These are phyloP conservation scores for Erodium texanum DNA, from an alignment of 441 rosid species.

Conservation along the genomic window DNA sequence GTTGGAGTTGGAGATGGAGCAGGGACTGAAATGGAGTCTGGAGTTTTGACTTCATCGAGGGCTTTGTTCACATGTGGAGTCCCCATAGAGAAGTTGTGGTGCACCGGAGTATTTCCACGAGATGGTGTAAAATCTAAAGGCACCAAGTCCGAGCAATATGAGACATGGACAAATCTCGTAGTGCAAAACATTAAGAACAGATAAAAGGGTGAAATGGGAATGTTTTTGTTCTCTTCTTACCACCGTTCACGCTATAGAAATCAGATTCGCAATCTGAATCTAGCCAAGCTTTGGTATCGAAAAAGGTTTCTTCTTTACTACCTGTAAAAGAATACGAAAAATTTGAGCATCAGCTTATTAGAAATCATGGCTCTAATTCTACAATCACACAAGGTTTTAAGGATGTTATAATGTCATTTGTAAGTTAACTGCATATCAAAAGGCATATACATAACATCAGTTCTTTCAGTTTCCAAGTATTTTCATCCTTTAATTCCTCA, in stretches of 20 bases:
- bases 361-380: background rate
- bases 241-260: slow-evolving; percentile 83
- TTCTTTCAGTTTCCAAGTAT: too few relatives aligned
- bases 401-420: too few relatives aligned
- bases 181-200: background rate
- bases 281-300: slow-evolving; percentile 63
- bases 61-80: slow-evolving; percentile 32
- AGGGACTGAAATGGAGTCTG: slow-evolving; percentile 23
- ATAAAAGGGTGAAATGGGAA: background rate
- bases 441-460: too few relatives aligned
- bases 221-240: slow-evolving; percentile 32
- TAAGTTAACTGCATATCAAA: too few relatives aligned
- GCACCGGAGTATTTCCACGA: slow-evolving; percentile 43
- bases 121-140: slow-evolving; percentile 88
- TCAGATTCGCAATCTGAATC: slow-evolving; percentile 85
- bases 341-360: slow-evolving; percentile 1
- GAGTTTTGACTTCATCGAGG: slow-evolving; percentile 23
- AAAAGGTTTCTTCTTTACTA: slow-evolving; percentile 81
- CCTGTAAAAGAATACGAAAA: slow-evolving; percentile 35
- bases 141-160: background rate
- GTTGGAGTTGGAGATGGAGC: slow-evolving; percentile 39
- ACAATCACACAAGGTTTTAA: background rate
- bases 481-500: background rate
- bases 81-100: slow-evolving; percentile 39
- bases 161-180: background rate